These are phyloP conservation scores for Bassia scoparia DNA, from an alignment of 148 eudicot species.

Conservation along the genomic window DNA sequence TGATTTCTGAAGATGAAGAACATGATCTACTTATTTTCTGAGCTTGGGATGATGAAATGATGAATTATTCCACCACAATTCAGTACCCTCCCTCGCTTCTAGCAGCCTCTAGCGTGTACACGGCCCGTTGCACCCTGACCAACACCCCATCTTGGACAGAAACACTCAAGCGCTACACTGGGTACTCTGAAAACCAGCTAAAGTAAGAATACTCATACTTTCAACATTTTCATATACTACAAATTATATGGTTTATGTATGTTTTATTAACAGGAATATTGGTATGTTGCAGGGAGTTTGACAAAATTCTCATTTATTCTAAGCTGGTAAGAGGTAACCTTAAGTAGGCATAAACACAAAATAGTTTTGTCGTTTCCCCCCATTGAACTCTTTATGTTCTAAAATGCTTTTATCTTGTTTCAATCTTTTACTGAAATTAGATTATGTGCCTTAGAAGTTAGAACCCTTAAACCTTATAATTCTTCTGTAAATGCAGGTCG, in stretches of 20 bases:
- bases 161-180: conserved; percentile 54
- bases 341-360: neutral
- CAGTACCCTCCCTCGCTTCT: conserved; percentile 45
- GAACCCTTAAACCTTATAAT: neutral
- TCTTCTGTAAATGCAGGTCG: conserved; percentile 25
- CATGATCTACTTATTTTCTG: conserved; percentile 49
- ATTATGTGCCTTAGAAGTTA: neutral
- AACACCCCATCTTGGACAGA: conserved; percentile 46
- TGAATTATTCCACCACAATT: conserved; percentile 39
- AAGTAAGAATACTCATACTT: conserved; percentile 14
- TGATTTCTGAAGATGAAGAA: conserved; percentile 43
- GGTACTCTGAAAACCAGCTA: conserved; percentile 43
- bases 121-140: conserved; percentile 45
- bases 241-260: neutral
- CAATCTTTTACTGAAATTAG: neutral
- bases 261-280: neutral
- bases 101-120: conserved; percentile 57
- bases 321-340: conserved; percentile 29
- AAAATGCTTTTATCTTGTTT: neutral
- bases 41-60: conserved; percentile 50
- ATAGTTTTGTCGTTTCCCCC: neutral
- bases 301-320: conserved; percentile 38
- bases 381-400: neutral
- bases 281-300: conserved; percentile 32
- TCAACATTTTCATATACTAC: neutral